Conservation (phyloP, 768 basidiomycete genomes). For the Multifurca ochricompacta region DNA sequence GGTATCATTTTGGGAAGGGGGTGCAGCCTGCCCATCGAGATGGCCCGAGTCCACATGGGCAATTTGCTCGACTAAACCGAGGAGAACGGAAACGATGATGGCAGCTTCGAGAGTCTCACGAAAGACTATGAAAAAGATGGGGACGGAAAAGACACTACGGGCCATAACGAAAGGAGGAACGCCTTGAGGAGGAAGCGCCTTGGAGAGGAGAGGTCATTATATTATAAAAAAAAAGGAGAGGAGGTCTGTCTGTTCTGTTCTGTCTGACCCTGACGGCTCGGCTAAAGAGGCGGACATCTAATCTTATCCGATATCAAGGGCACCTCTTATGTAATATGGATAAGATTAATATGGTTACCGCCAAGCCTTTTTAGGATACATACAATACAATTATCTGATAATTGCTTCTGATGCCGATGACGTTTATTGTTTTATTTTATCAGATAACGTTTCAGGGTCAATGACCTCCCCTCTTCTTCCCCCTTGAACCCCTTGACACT, state of each 20-base stretch:
- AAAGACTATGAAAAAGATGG: conserved; percentile 96
- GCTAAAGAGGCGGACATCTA: neutral
- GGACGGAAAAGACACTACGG: conserved; percentile 73
- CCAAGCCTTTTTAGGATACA: too few relatives aligned
- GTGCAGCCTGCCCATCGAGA: neutral
- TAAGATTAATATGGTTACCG: too few relatives aligned
- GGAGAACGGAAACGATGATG: conserved; percentile 87
- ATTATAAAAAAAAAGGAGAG: neutral
- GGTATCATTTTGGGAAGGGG: neutral
- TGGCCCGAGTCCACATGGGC: conserved; percentile 28
- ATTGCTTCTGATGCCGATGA: too few relatives aligned
- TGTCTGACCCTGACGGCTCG: neutral
- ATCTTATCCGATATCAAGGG: conserved; percentile 12
- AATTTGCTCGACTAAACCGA: conserved; percentile 86
- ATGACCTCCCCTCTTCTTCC: too few relatives aligned
- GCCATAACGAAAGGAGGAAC: conserved; percentile 40
- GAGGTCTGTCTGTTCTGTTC: too few relatives aligned
- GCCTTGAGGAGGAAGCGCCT: neutral
- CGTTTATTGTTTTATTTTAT: too few relatives aligned
- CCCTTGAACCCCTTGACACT: too few relatives aligned
- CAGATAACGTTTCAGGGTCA: too few relatives aligned
- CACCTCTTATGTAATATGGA: conserved; percentile 15
- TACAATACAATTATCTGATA: too few relatives aligned
- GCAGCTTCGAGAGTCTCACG: conserved; percentile 90
- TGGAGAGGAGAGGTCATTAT: neutral